Evolutionary conservation across 78 protist genomes (phyloP).

Genomic region (Capsaspora owczarzaki): DNA sequence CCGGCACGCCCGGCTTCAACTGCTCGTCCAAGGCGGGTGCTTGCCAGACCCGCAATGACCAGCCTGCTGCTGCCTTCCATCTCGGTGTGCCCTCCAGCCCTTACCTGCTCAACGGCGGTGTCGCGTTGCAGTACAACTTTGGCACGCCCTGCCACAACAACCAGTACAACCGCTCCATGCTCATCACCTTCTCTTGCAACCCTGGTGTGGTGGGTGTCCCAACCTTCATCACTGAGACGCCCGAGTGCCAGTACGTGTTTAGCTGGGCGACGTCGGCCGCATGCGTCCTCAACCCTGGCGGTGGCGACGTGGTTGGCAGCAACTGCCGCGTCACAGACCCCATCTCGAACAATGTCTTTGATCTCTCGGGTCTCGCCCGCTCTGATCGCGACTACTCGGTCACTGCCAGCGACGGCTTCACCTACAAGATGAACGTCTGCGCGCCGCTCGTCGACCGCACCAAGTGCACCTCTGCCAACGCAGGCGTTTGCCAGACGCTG

Average conservation of each 20-base stretch:
- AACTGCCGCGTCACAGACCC: not conserved
- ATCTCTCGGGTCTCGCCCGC: not conserved
- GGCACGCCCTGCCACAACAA: not conserved
- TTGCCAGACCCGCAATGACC: not conserved
- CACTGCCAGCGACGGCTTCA: not conserved
- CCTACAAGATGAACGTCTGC: not conserved
- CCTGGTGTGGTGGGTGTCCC: not conserved
- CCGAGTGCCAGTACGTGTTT: constrained; percentile 1
- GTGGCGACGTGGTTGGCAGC: too few species aligned
- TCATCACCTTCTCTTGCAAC: not conserved
- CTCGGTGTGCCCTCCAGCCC: not conserved
- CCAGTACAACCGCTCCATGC: not conserved
- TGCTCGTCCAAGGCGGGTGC: not conserved
- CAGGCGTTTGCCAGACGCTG: not conserved
- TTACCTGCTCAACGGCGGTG: not conserved
- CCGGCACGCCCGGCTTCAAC: not conserved
- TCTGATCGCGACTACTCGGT: not conserved
- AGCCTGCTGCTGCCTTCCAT: not conserved
- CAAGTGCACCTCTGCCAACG: too few species aligned
- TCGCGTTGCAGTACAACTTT: not conserved
- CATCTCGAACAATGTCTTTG: not conserved
- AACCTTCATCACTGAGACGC: not conserved
- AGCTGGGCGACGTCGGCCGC: constrained; percentile 4
- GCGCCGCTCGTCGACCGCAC: too few species aligned
- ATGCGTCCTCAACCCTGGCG: too few species aligned